phyloP scores from a whole-genome alignment of 495 filamentous ascomycete genomes.

The Aspergillus mulundensis region DNA sequence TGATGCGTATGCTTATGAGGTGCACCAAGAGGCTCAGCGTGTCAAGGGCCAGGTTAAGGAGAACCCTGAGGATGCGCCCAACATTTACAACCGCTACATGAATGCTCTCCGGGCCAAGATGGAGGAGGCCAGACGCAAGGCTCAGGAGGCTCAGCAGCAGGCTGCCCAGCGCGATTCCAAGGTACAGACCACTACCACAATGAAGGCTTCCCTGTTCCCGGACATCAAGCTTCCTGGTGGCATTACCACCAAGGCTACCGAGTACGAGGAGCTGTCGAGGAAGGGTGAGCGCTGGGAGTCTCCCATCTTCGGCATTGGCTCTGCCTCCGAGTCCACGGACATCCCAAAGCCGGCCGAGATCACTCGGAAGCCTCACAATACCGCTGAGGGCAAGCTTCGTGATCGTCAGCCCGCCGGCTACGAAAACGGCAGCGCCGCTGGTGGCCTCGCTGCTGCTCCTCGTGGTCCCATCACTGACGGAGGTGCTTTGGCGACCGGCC shows the following conservation, averaged over 20 bases:
- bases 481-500: constrained; percentile 12
- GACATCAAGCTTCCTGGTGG: constrained; percentile 84
- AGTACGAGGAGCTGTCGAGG: constrained; percentile 81
- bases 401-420: constrained; percentile 13
- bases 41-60: constrained; percentile 61
- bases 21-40: constrained; percentile 78
- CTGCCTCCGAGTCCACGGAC: constrained; percentile 64
- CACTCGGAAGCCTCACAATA: constrained; percentile 60
- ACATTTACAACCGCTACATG: constrained; percentile 83
- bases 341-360: constrained; percentile 63
- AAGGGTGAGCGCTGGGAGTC: constrained; percentile 95
- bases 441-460: not conserved
- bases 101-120: constrained; percentile 69
- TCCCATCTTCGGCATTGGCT: constrained; percentile 86
- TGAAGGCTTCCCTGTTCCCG: constrained; percentile 87
- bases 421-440: not conserved
- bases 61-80: constrained; percentile 72
- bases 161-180: constrained; percentile 63
- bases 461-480: not conserved
- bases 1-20: constrained; percentile 65
- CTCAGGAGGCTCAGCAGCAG: constrained; percentile 35
- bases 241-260: constrained; percentile 89
- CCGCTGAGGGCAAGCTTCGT: constrained; percentile 23
- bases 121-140: constrained; percentile 69
- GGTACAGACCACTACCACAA: constrained; percentile 70